Conservation (phyloP, 2,329 filamentous ascomycete species). For the Sporothrix luriei region DNA sequence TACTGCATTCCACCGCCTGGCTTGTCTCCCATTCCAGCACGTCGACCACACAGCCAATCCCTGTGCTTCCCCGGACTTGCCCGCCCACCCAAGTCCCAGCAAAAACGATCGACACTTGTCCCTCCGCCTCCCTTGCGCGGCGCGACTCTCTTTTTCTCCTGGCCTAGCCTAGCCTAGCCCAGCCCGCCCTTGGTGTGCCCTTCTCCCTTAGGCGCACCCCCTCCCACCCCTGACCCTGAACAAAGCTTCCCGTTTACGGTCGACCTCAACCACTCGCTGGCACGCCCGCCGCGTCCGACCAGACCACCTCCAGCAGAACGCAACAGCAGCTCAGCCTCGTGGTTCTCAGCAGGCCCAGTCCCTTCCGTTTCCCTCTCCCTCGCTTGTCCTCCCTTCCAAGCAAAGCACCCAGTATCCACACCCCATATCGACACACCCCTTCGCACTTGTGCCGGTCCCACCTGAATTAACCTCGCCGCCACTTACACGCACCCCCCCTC, state of each 20-base stretch:
- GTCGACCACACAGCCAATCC: constrained; percentile 4
- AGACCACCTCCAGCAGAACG: constrained; percentile 7
- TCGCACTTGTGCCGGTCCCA: constrained; percentile 30
- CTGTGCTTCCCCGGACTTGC: constrained; percentile 30
- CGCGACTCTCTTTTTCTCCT: background rate
- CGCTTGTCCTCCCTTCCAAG: constrained; percentile 22
- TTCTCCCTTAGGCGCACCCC: constrained; percentile 26
- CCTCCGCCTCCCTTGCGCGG: constrained; percentile 32
- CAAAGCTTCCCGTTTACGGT: constrained; percentile 29
- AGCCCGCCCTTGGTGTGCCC: constrained; percentile 13
- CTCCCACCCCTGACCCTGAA: constrained; percentile 23
- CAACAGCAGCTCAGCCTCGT: constrained; percentile 36
- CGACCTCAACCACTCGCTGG: constrained; percentile 36
- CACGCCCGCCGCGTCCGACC: constrained; percentile 28
- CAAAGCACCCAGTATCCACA: background rate
- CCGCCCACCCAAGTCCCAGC: constrained; percentile 13
- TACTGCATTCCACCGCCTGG: constrained; percentile 31
- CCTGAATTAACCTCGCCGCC: constrained; percentile 35
- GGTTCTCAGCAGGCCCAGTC: constrained; percentile 22
- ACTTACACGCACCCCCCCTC: background rate
- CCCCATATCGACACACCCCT: background rate
- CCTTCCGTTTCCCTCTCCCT: background rate
- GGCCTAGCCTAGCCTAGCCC: constrained; percentile 18
- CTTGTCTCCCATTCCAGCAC: constrained; percentile 3
- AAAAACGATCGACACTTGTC: constrained; percentile 27